Evolutionary conservation across 1,284 basidiomycete genomes (phyloP).

Genomic region (Singerocomus inundabilis): DNA sequence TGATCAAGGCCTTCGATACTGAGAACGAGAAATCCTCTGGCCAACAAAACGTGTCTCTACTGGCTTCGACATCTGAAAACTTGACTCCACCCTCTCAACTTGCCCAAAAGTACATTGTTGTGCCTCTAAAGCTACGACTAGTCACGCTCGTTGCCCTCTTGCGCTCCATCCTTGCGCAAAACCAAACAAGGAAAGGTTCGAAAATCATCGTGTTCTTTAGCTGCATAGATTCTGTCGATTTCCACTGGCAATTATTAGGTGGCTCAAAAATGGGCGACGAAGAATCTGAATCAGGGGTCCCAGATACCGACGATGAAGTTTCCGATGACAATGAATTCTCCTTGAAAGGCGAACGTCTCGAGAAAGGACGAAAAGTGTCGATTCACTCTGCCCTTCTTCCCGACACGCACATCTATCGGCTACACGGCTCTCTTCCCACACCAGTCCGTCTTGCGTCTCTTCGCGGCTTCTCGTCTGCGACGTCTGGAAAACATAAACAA

Average conservation of each 20-base stretch:
- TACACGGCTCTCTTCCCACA: conserved; percentile 91
- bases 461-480: conserved; percentile 69
- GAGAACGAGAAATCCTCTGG: conserved; percentile 36
- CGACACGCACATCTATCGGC: conserved; percentile 79
- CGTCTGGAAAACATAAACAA: conserved; percentile 35
- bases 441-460: conserved; percentile 81
- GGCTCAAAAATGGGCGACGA: conserved; percentile 68
- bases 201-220: conserved; percentile 95
- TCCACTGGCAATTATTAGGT: conserved; percentile 90
- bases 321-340: conserved; percentile 32
- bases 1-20: conserved; percentile 65
- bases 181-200: conserved; percentile 47
- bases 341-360: conserved; percentile 22
- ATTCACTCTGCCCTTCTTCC: conserved; percentile 78
- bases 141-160: conserved; percentile 89
- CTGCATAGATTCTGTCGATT: conserved; percentile 97
- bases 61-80: conserved; percentile 43
- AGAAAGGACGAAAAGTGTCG: conserved; percentile 45
- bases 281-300: conserved; percentile 30
- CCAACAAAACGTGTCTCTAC: conserved; percentile 13
- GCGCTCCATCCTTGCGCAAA: conserved; percentile 69
- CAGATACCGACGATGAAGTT: conserved; percentile 32
- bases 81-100: conserved; percentile 96
- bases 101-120: conserved; percentile 90
- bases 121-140: conserved; percentile 89